Evolutionary conservation across 2,329 filamentous ascomycete species (phyloP), one percentile per base, ranked within the genome.

Genomic region (Ramularia endophylla): DNA sequence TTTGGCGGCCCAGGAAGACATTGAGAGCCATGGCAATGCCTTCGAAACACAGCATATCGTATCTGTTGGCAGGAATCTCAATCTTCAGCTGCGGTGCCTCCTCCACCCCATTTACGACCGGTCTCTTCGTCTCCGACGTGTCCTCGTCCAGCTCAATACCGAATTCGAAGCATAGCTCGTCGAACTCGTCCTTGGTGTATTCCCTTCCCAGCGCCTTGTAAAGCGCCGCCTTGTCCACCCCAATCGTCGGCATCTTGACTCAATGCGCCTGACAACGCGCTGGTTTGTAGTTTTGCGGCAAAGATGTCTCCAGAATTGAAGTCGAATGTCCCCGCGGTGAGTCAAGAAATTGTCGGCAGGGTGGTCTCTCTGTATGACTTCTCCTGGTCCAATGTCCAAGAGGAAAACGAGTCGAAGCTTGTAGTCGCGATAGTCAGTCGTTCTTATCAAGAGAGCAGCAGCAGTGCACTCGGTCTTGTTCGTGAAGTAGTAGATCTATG

Each of bases 71-170:
- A 49, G 89, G 88, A 58, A 97, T 94, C 67, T 97, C 90, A 62
- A 98, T 97, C 75, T 95, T 95, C 60, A 97, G 78, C 69, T 97
- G 87, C 42, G 92, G 83, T 38, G 87, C 80, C 68, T 94, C 87
- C 67, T 94, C 85, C 55, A 83, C 79, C 63, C 84, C 84, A 69
- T 87, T 76, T 58, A 85, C 76, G 44, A 84, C 70, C 22, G 85
- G 85, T 34, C 86, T 75, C 52, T 87, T 80, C 43, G 78, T 74
- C 58, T 86, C 75, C 54, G 87, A 83, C 36, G 86, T 92, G 51
- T 98, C 92, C 71, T 97, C 90, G 70, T 98, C 92, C 55, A 98
- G 78, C 68, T 98, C 92, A 63, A 98, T 94, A 71, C 89, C 89
- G 63, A 95, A 98, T 60, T 98, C 90, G 76, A 98, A 98, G 69